Evolutionary conservation across 2,329 filamentous ascomycete genomes (phyloP).

Genomic region (Teratosphaeria nubilosa): DNA sequence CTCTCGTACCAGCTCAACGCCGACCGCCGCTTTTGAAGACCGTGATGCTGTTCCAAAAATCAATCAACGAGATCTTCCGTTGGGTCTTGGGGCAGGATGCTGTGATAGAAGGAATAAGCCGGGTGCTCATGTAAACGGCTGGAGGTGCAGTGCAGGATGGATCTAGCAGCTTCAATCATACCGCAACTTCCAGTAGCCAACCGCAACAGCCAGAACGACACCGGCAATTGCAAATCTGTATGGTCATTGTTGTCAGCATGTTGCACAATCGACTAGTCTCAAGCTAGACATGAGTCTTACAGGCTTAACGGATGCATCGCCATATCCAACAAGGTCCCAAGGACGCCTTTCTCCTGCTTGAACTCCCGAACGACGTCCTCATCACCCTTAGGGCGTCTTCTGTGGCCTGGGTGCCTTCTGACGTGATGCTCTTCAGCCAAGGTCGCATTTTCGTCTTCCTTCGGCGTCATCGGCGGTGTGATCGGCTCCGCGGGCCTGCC

Average conservation of each 20-base stretch:
- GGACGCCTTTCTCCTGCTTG: background rate
- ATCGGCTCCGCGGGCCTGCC: slow-evolving; percentile 16
- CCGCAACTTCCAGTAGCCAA: slow-evolving; percentile 5
- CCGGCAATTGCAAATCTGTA: slow-evolving; percentile 2
- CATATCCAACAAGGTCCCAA: background rate
- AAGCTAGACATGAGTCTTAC: background rate
- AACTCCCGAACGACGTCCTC: background rate
- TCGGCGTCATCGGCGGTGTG: slow-evolving; percentile 26
- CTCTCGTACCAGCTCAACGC: background rate
- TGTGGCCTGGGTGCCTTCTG: background rate
- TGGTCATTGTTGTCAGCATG: background rate
- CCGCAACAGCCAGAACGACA: slow-evolving; percentile 4
- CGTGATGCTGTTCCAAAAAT: background rate
- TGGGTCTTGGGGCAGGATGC: background rate
- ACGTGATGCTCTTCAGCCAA: background rate
- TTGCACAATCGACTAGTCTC: background rate
- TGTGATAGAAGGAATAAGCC: background rate
- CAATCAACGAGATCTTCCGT: background rate
- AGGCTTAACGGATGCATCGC: slow-evolving; percentile 1
- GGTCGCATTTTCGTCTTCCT: slow-evolving; percentile 11
- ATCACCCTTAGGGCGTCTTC: background rate
- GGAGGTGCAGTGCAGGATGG: background rate
- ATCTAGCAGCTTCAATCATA: background rate
- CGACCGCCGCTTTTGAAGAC: background rate
- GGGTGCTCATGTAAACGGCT: background rate